These are phyloP conservation scores for Suillus spraguei DNA, from an alignment of 768 basidiomycete genomes.

Conservation along the genomic window DNA sequence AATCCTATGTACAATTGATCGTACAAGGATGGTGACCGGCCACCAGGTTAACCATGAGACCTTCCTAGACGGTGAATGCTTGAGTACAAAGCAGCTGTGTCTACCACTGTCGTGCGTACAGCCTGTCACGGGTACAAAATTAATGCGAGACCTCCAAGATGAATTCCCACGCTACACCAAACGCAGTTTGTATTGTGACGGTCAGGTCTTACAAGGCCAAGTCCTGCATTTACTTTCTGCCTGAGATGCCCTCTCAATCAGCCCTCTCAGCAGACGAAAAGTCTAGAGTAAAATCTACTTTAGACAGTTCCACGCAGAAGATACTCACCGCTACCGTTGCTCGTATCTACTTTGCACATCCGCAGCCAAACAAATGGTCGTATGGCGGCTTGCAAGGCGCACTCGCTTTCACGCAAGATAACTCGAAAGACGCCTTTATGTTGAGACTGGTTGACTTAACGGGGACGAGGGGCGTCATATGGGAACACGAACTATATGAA, in stretches of 20 bases:
- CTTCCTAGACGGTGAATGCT: not conserved
- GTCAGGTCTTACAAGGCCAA: slow-evolving; percentile 6
- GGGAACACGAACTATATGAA: slow-evolving; percentile 91
- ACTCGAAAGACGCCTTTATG: slow-evolving; percentile 52
- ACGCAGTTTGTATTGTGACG: slow-evolving; percentile 8
- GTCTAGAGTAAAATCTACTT: slow-evolving; percentile 64
- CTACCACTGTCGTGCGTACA: not conserved
- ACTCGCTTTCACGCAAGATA: slow-evolving; percentile 71
- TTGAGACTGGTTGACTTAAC: slow-evolving; percentile 84
- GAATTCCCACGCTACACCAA: slow-evolving; percentile 2
- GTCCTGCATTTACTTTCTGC: slow-evolving; percentile 1
- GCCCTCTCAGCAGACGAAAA: slow-evolving; percentile 78
- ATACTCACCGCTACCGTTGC: slow-evolving; percentile 81
- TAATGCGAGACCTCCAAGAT: no score
- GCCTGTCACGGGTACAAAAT: slow-evolving; percentile 1
- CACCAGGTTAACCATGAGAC: not conserved
- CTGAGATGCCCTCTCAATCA: slow-evolving; percentile 71
- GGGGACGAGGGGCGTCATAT: slow-evolving; percentile 85
- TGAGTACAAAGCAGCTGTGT: not conserved
- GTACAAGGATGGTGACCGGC: not conserved
- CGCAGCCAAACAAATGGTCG: slow-evolving; percentile 74
- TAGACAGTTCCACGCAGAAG: slow-evolving; percentile 64
- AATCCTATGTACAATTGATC: not conserved
- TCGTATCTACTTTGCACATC: slow-evolving; percentile 89
- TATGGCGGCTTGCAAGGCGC: slow-evolving; percentile 90